Percentiles rank a stretch among this genome's conserved stretches.
Evolutionary conservation across 1,284 basidiomycete species (phyloP).

Genomic region (Vanrija pseudolonga): DNA sequence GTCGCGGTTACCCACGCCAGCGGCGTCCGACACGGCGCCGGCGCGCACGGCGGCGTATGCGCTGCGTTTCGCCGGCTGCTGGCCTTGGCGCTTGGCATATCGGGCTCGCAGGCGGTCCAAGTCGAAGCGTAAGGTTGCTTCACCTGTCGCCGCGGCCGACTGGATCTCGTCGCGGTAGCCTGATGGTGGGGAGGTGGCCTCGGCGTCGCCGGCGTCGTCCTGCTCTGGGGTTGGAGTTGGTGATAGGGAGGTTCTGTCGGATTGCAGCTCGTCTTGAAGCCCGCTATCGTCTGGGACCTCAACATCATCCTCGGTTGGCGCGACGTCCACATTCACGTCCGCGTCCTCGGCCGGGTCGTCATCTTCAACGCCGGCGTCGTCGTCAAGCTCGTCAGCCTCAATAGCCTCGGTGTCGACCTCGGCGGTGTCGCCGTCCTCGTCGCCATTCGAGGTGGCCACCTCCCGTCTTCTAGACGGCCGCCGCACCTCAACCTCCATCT

Average conservation of each 20-base stretch:
- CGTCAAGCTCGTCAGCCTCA: constrained; percentile 20
- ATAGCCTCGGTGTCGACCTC: not conserved
- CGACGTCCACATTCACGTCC: too few relatives aligned
- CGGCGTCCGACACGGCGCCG: constrained; percentile 40
- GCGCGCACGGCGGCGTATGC: constrained; percentile 23
- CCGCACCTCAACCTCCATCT: constrained; percentile 5
- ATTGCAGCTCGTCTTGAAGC: not conserved
- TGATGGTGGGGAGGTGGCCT: not conserved
- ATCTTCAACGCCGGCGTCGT: constrained; percentile 3
- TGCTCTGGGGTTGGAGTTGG: too few relatives aligned
- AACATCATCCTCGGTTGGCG: too few relatives aligned
- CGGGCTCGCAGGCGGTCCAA: constrained; percentile 26
- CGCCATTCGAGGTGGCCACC: too few relatives aligned
- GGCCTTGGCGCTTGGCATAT: constrained; percentile 2
- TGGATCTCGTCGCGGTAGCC: constrained; percentile 40
- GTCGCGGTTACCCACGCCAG: constrained; percentile 61
- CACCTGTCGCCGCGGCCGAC: constrained; percentile 26
- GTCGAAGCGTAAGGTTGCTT: constrained; percentile 38
- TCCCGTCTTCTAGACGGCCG: too few relatives aligned
- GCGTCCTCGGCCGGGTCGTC: not conserved
- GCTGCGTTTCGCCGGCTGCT: constrained; percentile 4
- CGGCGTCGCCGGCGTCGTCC: too few relatives aligned
- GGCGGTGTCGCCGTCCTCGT: too few relatives aligned
- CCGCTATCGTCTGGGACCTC: too few relatives aligned
- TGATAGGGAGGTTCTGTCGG: not conserved